Conservation (phyloP, 768 basidiomycete genomes). For the Trametes cinnabarina region DNA sequence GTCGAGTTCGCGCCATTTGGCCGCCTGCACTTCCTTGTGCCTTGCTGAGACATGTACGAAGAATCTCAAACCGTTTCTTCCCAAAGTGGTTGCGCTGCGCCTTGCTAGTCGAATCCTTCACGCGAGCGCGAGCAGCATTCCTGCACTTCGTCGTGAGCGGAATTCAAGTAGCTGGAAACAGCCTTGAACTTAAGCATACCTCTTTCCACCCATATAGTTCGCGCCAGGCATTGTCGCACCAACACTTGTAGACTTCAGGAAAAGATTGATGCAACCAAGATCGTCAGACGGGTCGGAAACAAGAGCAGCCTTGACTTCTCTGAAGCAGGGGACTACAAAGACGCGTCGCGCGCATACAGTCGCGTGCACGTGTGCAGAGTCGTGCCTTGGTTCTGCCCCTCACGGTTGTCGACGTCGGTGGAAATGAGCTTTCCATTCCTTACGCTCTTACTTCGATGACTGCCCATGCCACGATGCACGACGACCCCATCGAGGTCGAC, state of each 20-base stretch:
- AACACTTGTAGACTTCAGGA: no score
- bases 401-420: not conserved
- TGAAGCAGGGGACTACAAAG: not conserved
- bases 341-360: constrained; percentile 14
- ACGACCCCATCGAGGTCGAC: constrained; percentile 26
- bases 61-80: constrained; percentile 53
- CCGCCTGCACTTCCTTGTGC: not conserved
- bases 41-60: constrained; percentile 32
- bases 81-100: constrained; percentile 62
- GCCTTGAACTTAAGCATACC: constrained; percentile 35
- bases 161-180: not conserved
- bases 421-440: not conserved
- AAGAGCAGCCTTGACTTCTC: no score
- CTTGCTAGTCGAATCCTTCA: constrained; percentile 53
- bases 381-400: not conserved
- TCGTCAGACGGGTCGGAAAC: not conserved
- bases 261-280: no score
- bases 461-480: not conserved
- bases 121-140: constrained; percentile 55
- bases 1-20: not conserved
- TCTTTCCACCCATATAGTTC: constrained; percentile 76
- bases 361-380: constrained; percentile 3
- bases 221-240: constrained; percentile 53
- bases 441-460: not conserved
- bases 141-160: constrained; percentile 31